Evolutionary conservation across 2,329 filamentous ascomycete species (phyloP), one percentile per base, ranked within the genome.

Genomic region (Aspergillus sp.): DNA sequence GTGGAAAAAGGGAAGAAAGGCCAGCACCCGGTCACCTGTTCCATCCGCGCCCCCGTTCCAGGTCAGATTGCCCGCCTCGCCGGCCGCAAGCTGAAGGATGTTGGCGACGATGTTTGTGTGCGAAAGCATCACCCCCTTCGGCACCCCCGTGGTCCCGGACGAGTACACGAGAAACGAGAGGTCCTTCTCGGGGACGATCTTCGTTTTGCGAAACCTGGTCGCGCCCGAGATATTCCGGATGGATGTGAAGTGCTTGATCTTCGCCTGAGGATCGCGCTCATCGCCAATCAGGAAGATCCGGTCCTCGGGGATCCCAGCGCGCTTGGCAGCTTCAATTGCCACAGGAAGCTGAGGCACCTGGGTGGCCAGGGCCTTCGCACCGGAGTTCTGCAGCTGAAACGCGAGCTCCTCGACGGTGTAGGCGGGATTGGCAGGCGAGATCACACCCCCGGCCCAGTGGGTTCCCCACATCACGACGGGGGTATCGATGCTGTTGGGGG

Each of bases 71-170:
- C 77, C 79, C 1, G 77, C 79, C 58, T 92, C 88, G 4, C 82
- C 77, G 26, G 76, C 70, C 1, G 74, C 73, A 29, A 82, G 71
- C 75, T 90, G 88, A 31, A 84, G 66, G 6, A 87, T 72, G 73
- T 96, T 96, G 60, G 91, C 80, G 11, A 96, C 85, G 60, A 96
- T 87, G 73, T 97, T 97, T 64, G 79, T 75, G 75, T 98, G 94
- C 7, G 87, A 90, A 32, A 97, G 81, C 85, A 91, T 90, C 14
- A 97, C 94, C 16, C 93, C 94, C 76, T 98, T 98, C 0, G 94
- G 93, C 54, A 92, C 79, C 2, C 94, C 94, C 0, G 94, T 97
- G 0, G 94, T 98, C 7, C 94, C 94, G 7, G 89, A 93, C 53
- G 88, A 92, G 75, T 96, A 97, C 0, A 96, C 91, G 58, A 97